phyloP scores from a whole-genome alignment of 371 early-diverging fungal genomes.

The Mortierella sp. region DNA sequence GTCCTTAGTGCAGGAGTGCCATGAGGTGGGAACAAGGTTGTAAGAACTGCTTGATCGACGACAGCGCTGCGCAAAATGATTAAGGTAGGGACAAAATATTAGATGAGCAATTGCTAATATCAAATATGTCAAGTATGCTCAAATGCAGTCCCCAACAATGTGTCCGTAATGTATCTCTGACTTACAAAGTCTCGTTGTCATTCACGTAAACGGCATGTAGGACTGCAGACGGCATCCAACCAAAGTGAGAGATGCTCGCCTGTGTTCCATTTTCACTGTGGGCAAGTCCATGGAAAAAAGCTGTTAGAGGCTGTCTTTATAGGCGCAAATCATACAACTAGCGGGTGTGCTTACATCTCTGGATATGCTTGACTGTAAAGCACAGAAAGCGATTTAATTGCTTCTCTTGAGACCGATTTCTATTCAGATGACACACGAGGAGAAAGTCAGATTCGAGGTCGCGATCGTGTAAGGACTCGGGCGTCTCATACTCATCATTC shows the following conservation, averaged over 20 bases:
- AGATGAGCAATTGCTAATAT: too few species aligned
- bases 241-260: slow-evolving; percentile 61
- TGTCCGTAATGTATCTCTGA: neutral
- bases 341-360: slow-evolving; percentile 61
- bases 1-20: slow-evolving; percentile 30
- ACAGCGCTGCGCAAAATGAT: slow-evolving; percentile 49
- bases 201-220: slow-evolving; percentile 84
- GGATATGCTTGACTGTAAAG: slow-evolving; percentile 78
- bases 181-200: slow-evolving; percentile 80
- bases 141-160: too few species aligned
- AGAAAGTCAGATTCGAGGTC: too few species aligned
- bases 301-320: neutral
- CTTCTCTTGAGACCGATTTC: slow-evolving; percentile 76
- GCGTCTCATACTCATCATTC: too few species aligned
- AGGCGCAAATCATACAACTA: neutral
- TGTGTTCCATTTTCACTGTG: slow-evolving; percentile 41
- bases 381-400: slow-evolving; percentile 75
- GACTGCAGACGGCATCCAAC: slow-evolving; percentile 86
- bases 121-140: too few species aligned
- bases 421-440: slow-evolving; percentile 17
- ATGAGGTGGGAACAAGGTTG: slow-evolving; percentile 64
- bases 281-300: too few species aligned
- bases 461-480: too few species aligned
- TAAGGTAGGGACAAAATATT: too few species aligned
- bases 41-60: slow-evolving; percentile 74